Evolutionary conservation across 805 yeast species (phyloP), one percentile per base, ranked within the genome.

Genomic region (Zygosaccharomyces bailii): DNA sequence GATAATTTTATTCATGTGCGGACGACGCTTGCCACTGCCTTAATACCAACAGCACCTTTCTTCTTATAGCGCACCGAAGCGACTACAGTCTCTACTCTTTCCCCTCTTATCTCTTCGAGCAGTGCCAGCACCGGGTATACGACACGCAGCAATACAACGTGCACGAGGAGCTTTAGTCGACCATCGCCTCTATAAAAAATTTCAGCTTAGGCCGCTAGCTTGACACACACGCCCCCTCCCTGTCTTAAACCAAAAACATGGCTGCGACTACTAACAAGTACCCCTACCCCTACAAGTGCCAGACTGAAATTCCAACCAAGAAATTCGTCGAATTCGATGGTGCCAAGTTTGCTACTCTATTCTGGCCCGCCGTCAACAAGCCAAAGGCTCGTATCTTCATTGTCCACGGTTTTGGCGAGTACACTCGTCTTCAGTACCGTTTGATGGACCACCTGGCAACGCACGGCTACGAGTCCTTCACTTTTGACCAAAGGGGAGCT

Each of bases 401-500:
- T 45, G 77, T 84, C 3, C 95, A 85, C 62, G 95, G 95, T 0
- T 85, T 83, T 61, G 75, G 79, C 13, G 95, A 85, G 53, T 72
- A 71, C 44, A 69, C 78, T 8, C 55, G 60, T 14, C 43, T 77
- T 1, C 82, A 80, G 55, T 62, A 69, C 27, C 74, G 76, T 41
- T 55, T 76, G 21, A 74, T 76, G 57, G 89, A 85, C 53, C 65
- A 68, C 3, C 59, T 84, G 44, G 66, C 75, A 2, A 55, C 57
- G 17, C 46, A 52, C 9, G 90, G 91, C 0, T 82, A 74, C 58
- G 89, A 84, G 54, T 69, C 76, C 0, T 83, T 80, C 59, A 76
- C 76, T 56, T 86, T 77, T 61, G 88, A 81, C 60, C 91, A 84
- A 62, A 70, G 90, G 57, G 95, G 93, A 0, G 78, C 87, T 6